Evolutionary conservation across 768 basidiomycete genomes (phyloP).

Genomic region (Boletus fagicola): DNA sequence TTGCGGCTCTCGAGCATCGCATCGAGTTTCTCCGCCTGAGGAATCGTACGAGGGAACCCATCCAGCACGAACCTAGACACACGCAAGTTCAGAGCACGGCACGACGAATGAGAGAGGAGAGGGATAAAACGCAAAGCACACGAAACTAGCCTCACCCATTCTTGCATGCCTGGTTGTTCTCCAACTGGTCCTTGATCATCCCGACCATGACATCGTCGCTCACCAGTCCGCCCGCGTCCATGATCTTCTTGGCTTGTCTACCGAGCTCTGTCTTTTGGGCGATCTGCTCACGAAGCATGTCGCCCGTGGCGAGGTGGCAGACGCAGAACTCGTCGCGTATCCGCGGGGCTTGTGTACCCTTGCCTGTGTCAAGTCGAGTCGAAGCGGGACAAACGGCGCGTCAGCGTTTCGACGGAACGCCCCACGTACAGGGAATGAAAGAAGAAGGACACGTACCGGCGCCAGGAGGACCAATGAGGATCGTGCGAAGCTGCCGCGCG

Average conservation of each 20-base stretch:
- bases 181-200: constrained; percentile 95
- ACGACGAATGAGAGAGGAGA: not conserved
- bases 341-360: constrained; percentile 95
- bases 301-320: constrained; percentile 97
- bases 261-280: constrained; percentile 83
- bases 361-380: constrained; percentile 52
- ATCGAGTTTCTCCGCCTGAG: constrained; percentile 95
- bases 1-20: constrained; percentile 78
- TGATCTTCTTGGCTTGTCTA: constrained; percentile 92
- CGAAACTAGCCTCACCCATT: constrained; percentile 73
- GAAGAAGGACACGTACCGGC: constrained; percentile 61
- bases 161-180: constrained; percentile 89
- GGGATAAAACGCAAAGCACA: not conserved
- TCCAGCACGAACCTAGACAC: constrained; percentile 87
- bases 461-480: constrained; percentile 95
- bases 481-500: constrained; percentile 79
- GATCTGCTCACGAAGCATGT: constrained; percentile 97
- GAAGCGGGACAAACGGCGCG: not conserved
- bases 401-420: not conserved
- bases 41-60: constrained; percentile 98
- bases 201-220: constrained; percentile 95
- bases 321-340: constrained; percentile 93
- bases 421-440: too few species aligned
- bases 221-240: constrained; percentile 95
- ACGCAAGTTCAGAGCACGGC: not conserved